A percentile compares a stretch with the other conserved stretches of the same genome.
These are phyloP conservation scores for Pestalotiopsis sp. DNA, from an alignment of 2,329 filamentous ascomycete species.

Conservation along the genomic window DNA sequence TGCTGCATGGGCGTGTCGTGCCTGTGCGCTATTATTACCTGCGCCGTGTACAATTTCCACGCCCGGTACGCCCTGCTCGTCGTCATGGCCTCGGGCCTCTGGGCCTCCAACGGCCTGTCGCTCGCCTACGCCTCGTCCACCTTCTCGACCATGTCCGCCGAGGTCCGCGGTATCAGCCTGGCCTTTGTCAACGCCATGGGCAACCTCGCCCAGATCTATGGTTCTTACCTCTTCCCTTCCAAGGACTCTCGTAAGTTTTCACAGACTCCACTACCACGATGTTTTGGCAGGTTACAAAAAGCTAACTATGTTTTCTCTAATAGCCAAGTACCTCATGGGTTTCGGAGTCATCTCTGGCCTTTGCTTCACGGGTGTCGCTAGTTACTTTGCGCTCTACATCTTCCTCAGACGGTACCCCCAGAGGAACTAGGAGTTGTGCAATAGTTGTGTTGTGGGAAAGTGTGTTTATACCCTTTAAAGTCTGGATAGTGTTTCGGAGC, in stretches of 20 bases:
- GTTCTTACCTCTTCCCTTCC: constrained; percentile 35
- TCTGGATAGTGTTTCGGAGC: background rate
- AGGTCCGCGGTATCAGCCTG: constrained; percentile 52
- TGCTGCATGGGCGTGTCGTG: constrained; percentile 46
- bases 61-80: constrained; percentile 57
- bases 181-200: constrained; percentile 54
- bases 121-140: constrained; percentile 54
- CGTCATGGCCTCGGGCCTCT: constrained; percentile 56
- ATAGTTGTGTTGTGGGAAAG: background rate
- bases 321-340: constrained; percentile 23
- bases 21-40: constrained; percentile 40
- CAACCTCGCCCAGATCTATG: constrained; percentile 58
- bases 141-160: constrained; percentile 49
- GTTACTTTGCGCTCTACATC: constrained; percentile 15
- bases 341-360: constrained; percentile 26
- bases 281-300: background rate
- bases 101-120: constrained; percentile 52
- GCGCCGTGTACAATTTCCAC: constrained; percentile 49
- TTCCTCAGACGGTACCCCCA: constrained; percentile 6
- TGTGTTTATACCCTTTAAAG: background rate
- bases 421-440: background rate
- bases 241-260: constrained; percentile 11
- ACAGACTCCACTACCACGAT: background rate
- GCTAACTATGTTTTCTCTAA: background rate
- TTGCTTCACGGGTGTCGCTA: constrained; percentile 21